Evolutionary conservation across 768 basidiomycete genomes (phyloP).

Genomic region (Lactarius hengduanensis): DNA sequence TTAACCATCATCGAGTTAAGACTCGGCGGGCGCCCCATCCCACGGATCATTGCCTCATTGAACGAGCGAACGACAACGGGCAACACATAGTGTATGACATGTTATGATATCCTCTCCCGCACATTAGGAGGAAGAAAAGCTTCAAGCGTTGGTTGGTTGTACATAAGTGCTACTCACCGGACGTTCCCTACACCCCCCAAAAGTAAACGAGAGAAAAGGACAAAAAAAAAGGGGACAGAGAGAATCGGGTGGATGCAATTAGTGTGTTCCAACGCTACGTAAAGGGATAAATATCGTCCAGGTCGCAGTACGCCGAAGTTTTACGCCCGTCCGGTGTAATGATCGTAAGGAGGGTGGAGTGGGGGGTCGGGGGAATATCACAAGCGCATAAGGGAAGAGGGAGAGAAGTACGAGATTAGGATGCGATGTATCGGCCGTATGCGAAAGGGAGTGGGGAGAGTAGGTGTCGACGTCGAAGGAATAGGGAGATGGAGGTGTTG

Average conservation of each 20-base stretch:
- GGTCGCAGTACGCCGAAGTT: constrained; percentile 1
- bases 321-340: constrained; percentile 8
- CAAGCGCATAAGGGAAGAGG: constrained; percentile 15
- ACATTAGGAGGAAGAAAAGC: neutral
- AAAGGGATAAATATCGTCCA: constrained; percentile 14
- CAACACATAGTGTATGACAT: neutral
- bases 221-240: neutral
- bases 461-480: neutral
- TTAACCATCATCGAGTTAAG: too few species aligned
- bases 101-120: neutral
- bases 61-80: neutral
- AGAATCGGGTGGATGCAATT: constrained; percentile 6
- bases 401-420: constrained; percentile 9
- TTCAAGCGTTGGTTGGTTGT: neutral
- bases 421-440: constrained; percentile 16
- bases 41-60: neutral
- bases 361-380: constrained; percentile 4
- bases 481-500: neutral
- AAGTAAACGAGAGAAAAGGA: neutral
- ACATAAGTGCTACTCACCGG: neutral
- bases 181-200: neutral
- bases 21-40: too few species aligned
- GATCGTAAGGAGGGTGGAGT: neutral
- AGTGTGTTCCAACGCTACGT: constrained; percentile 14
- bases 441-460: neutral